These are phyloP conservation scores for Leishmania arabica DNA, from an alignment of 208 protist species.

Conservation along the genomic window DNA sequence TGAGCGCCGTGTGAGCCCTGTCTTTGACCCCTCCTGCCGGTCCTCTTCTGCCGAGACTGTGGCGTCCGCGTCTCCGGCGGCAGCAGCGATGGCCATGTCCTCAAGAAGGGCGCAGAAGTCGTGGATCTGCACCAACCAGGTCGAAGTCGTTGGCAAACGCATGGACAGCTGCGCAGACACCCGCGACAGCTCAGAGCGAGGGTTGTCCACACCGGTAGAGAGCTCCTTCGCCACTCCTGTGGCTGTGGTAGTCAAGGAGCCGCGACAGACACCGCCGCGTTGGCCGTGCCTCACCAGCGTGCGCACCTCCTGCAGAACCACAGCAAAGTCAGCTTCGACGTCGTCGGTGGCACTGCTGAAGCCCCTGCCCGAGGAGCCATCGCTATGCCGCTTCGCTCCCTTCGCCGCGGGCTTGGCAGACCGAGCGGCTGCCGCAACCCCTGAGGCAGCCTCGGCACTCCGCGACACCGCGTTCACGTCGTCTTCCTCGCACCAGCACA, in stretches of 20 bases:
- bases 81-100: slow-evolving; percentile 6
- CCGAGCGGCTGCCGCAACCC: neutral
- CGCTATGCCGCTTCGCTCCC: neutral
- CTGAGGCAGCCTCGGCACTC: slow-evolving; percentile 1
- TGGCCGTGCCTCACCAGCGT: slow-evolving; percentile 8
- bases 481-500: slow-evolving; percentile 13
- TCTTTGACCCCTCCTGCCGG: neutral
- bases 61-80: neutral
- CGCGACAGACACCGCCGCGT: neutral
- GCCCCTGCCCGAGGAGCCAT: neutral
- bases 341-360: neutral
- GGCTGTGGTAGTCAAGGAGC: neutral
- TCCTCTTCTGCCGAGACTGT: slow-evolving; percentile 9
- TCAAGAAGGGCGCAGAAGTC: slow-evolving; percentile 28
- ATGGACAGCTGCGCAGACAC: neutral
- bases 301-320: slow-evolving; percentile 24
- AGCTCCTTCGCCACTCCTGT: neutral
- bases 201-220: neutral
- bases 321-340: slow-evolving; percentile 18
- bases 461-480: neutral
- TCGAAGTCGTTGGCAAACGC: slow-evolving; percentile 14
- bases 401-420: neutral
- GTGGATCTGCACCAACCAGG: slow-evolving; percentile 21
- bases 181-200: neutral
- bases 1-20: neutral